phyloP scores from a whole-genome alignment of 2,329 filamentous ascomycete species.

The Colletotrichum acutatum region DNA sequence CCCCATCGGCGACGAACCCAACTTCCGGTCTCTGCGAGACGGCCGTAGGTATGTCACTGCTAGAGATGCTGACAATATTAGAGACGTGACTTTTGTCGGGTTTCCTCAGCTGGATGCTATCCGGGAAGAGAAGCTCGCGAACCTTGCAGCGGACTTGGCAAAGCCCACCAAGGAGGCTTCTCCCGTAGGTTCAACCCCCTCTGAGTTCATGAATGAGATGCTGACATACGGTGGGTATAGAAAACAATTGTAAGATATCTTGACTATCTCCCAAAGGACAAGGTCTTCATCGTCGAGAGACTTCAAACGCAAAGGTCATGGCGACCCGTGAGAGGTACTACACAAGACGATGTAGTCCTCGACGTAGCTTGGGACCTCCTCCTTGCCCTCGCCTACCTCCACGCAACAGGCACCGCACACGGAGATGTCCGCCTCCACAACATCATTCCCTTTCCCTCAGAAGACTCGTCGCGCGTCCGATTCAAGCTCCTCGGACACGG shows the following conservation, averaged over 20 bases:
- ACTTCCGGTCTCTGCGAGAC: not conserved
- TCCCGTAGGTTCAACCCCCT: not conserved
- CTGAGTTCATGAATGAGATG: not conserved
- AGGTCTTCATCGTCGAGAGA: conserved; percentile 4
- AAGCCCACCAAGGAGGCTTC: conserved; percentile 1
- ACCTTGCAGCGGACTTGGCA: not conserved
- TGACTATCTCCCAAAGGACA: not conserved
- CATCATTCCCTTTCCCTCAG: not conserved
- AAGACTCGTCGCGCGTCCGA: not conserved
- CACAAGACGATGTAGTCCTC: not conserved
- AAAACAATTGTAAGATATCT: conserved; percentile 6
- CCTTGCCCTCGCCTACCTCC: conserved; percentile 13
- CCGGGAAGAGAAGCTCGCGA: not conserved
- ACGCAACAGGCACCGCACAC: conserved; percentile 15
- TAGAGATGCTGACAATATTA: not conserved
- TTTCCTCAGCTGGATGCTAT: not conserved
- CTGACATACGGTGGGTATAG: not conserved
- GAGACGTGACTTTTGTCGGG: not conserved
- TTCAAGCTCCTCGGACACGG: conserved; percentile 28
- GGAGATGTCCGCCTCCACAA: conserved; percentile 11
- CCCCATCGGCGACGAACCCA: not conserved
- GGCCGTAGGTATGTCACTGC: not conserved
- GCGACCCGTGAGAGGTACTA: not conserved
- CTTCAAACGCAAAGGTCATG: not conserved
- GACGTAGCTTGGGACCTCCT: conserved; percentile 19